Base-by-base conservation (phyloP, 306 rosid genomes). In the Prinsepia uniflora region DNA sequence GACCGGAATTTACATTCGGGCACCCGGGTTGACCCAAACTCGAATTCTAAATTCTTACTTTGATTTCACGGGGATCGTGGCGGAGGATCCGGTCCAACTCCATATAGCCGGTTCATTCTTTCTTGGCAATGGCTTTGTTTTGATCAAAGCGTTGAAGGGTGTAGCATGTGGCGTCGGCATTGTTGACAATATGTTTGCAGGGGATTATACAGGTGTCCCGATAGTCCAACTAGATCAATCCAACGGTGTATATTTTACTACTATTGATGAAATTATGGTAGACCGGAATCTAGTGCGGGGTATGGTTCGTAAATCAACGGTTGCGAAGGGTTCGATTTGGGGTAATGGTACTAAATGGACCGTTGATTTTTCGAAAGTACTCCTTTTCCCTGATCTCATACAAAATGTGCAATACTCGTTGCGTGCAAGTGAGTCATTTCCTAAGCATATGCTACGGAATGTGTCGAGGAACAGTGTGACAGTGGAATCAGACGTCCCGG, bases 61-160 rank as follows among this genome's bases (percentile, higher is more conserved):
- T 41, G 86, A 82, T 71, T 82, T 53, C 72, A 78, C 86, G 0
- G 80, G 86, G 9, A 63, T 82, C 6, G 83, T 82, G 52, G 80
- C 76, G 1, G 86, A 82, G 71, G 86, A 78, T 40, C 86, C 86
- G 47, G 80, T 82, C 22, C 83, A 82, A 6, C 75, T 78, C 55
- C 83, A 78, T 60, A 63, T 82, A 40, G 40, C 78, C 42, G 80
- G 80, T 5, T 74, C 79, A 1, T 82, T 82, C 57, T 82, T 82
- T 75, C 66, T 82, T 5, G 86, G 86, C 45, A 78, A 82, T 56
- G 86, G 75, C n/a, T 71, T 65, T 65, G 41, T 82, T 14, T 46
- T 22, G 60, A 46, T 82, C 24, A 82, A 82, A 41, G 78, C 83
- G 5, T 47, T 82, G 43, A 78, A 74, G 52, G 86, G 83, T 7